A percentile compares a stretch with the other conserved stretches of the same genome.
Evolutionary conservation across 2,329 filamentous ascomycete species (phyloP).

Genomic region (Penicillium sp.): DNA sequence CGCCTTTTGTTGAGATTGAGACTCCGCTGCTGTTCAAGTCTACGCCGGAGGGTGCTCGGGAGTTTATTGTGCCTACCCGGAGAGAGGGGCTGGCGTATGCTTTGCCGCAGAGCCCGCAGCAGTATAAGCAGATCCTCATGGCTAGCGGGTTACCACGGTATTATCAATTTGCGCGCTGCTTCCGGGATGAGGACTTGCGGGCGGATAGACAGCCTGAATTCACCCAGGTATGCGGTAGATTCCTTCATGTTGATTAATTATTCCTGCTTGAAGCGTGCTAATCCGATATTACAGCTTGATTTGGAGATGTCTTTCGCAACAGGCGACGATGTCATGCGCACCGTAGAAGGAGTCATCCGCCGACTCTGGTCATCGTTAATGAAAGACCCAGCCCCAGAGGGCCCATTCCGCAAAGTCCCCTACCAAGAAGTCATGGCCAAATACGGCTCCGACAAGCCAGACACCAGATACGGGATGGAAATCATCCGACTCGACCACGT

Average conservation of each 20-base stretch:
- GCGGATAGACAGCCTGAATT: conserved; percentile 96
- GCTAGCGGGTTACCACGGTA: conserved; percentile 78
- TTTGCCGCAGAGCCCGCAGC: conserved; percentile 91
- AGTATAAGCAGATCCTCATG: conserved; percentile 98
- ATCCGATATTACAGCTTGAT: conserved; percentile 62
- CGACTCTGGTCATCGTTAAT: conserved; percentile 54
- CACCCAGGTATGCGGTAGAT: conserved; percentile 62
- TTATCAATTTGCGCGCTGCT: conserved; percentile 90
- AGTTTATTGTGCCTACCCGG: conserved; percentile 89
- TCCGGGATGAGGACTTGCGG: conserved; percentile 88
- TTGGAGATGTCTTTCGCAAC: conserved; percentile 86
- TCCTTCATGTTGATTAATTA: background rate
- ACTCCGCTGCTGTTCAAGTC: conserved; percentile 96
- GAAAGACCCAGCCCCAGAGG: conserved; percentile 40
- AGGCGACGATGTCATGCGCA: conserved; percentile 65
- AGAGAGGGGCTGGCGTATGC: conserved; percentile 76
- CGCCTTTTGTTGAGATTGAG: conserved; percentile 71
- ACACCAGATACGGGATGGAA: conserved; percentile 69
- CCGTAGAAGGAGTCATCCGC: conserved; percentile 51
- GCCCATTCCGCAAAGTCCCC: conserved; percentile 57
- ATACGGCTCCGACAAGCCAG: conserved; percentile 91
- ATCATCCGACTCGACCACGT: conserved; percentile 64
- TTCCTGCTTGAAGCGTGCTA: background rate
- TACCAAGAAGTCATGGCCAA: conserved; percentile 74
- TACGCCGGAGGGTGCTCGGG: conserved; percentile 88